Conservation (phyloP, 352 stramenopile species). For the Pythium rishiriense region DNA sequence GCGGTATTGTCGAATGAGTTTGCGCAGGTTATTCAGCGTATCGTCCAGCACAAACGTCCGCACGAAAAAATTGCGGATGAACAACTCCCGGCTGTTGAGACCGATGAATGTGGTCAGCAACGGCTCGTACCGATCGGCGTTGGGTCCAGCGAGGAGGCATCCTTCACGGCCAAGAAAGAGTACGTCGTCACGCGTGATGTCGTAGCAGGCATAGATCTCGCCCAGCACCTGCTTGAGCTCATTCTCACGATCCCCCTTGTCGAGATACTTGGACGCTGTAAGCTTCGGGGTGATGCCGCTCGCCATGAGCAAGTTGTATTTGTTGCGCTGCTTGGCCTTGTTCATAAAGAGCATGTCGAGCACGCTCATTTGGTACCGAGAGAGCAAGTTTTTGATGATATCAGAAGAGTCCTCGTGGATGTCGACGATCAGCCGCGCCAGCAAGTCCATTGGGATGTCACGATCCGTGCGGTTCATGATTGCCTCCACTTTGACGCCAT, state of each 20-base stretch:
- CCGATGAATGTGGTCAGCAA: constrained; percentile 95
- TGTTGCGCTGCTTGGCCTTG: constrained; percentile 93
- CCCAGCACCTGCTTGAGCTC: constrained; percentile 96
- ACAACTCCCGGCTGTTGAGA: constrained; percentile 97
- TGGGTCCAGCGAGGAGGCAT: constrained; percentile 92
- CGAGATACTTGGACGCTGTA: constrained; percentile 96
- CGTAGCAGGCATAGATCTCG: constrained; percentile 95
- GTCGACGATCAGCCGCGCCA: constrained; percentile 95
- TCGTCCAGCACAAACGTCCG: constrained; percentile 95
- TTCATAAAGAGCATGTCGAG: constrained; percentile 96
- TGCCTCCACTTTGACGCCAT: constrained; percentile 92
- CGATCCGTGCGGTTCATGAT: constrained; percentile 97
- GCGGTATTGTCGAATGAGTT: constrained; percentile 86
- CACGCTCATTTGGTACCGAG: constrained; percentile 94
- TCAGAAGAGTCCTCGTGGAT: constrained; percentile 95
- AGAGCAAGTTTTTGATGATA: constrained; percentile 95
- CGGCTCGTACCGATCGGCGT: constrained; percentile 94
- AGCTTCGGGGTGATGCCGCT: constrained; percentile 96
- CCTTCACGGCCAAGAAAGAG: constrained; percentile 95
- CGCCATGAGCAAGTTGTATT: constrained; percentile 97
- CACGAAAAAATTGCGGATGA: constrained; percentile 97
- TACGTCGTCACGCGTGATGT: constrained; percentile 96
- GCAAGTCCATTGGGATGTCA: constrained; percentile 95
- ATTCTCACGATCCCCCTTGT: constrained; percentile 97
- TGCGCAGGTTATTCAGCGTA: constrained; percentile 88